These are phyloP conservation scores for Scutellaria galericulata DNA, from an alignment of 257 asterid species.

Conservation along the genomic window DNA sequence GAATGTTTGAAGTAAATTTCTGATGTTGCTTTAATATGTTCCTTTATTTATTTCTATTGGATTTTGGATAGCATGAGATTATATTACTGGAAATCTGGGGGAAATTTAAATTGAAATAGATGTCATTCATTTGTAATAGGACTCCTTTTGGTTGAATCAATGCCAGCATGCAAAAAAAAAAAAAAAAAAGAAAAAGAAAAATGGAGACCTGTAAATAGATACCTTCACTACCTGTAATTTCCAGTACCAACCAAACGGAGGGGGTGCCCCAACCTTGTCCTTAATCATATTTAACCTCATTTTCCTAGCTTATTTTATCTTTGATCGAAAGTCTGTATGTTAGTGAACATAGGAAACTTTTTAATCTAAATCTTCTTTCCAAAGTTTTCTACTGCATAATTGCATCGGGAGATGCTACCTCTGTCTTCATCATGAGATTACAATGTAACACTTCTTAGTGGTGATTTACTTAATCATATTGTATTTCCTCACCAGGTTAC, in stretches of 20 bases:
- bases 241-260: neutral
- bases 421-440: conserved; percentile 25
- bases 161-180: neutral
- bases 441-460: neutral
- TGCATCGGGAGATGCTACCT: conserved; percentile 6
- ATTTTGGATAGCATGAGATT: neutral
- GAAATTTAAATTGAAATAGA: neutral
- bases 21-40: conserved; percentile 28
- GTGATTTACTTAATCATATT: conserved; percentile 30
- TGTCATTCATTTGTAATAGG: neutral
- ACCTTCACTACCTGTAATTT: neutral
- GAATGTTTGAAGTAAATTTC: conserved; percentile 21
- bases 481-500: conserved; percentile 62
- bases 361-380: conserved; percentile 5
- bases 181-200: neutral
- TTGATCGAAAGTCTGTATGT: conserved; percentile 27
- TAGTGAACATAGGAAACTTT: conserved; percentile 1
- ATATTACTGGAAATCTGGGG: neutral
- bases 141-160: neutral
- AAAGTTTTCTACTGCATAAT: neutral
- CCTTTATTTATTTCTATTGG: neutral
- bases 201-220: neutral
- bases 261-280: neutral
- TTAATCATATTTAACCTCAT: conserved; percentile 3
- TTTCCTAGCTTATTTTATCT: neutral